phyloP scores from a whole-genome alignment of 1,284 basidiomycete species.

The Fistulinella cinereoalba region DNA sequence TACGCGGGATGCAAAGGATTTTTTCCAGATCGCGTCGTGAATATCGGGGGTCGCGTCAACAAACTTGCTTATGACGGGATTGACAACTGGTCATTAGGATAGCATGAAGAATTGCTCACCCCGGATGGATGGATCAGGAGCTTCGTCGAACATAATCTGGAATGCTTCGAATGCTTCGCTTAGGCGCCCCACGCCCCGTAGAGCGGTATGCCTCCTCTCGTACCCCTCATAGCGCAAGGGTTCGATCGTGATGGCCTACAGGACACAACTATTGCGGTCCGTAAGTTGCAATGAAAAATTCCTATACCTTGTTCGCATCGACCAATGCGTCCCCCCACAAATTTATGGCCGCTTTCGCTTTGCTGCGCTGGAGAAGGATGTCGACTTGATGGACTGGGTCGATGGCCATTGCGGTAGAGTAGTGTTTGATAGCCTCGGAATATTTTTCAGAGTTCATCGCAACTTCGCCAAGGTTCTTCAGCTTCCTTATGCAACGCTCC shows the following conservation, averaged over 20 bases:
- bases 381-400: fast-evolving
- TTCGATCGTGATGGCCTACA: neutral
- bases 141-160: constrained; percentile 1
- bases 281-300: too few species aligned
- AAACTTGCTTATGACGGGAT: neutral
- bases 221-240: neutral
- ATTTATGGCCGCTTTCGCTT: neutral
- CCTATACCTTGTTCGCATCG: neutral
- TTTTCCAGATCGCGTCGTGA: neutral
- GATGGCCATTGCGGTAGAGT: neutral
- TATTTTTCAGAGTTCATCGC: neutral
- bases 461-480: neutral
- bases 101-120: neutral
- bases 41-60: neutral
- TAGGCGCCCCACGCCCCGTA: neutral
- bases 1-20: constrained; percentile 1
- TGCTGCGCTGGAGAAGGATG: neutral
- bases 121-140: neutral
- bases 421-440: neutral
- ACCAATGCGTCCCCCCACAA: too few species aligned
- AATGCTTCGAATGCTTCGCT: neutral
- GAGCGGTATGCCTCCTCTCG: neutral
- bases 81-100: too few species aligned
- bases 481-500: too few species aligned
- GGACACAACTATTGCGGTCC: too few species aligned